A percentile compares a stretch with the other conserved stretches of the same genome.
Evolutionary conservation across 495 filamentous ascomycete species (phyloP).

Genomic region (Penicillium flavigenum): DNA sequence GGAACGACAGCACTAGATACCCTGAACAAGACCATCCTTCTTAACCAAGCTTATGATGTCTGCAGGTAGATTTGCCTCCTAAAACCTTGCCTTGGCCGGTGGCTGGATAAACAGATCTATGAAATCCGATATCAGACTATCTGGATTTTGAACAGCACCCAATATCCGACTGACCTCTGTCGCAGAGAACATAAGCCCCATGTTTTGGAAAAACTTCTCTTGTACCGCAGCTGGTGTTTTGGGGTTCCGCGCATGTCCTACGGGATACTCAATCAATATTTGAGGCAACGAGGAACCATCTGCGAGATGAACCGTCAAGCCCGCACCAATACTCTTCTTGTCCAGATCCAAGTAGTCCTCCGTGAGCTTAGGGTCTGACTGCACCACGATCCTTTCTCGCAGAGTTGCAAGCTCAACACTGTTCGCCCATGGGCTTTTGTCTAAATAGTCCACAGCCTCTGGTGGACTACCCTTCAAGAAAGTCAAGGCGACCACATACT

Average conservation of each 20-base stretch:
- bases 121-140: conserved; percentile 70
- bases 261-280: conserved; percentile 78
- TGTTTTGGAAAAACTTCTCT: conserved; percentile 75
- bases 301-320: conserved; percentile 25
- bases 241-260: conserved; percentile 72
- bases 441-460: conserved; percentile 37
- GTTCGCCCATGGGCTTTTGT: conserved; percentile 36
- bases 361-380: conserved; percentile 33
- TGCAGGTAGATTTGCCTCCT: conserved; percentile 1
- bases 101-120: conserved; percentile 60
- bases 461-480: conserved; percentile 37
- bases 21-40: background rate
- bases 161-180: conserved; percentile 64
- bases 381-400: conserved; percentile 31
- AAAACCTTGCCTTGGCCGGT: conserved; percentile 10
- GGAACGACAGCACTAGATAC: conserved; percentile 4
- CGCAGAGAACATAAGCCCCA: conserved; percentile 63
- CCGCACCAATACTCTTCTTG: conserved; percentile 28
- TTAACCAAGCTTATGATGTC: background rate
- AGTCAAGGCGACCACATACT: conserved; percentile 42
- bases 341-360: conserved; percentile 36
- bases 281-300: conserved; percentile 58
- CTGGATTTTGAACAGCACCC: conserved; percentile 53
- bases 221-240: conserved; percentile 75
- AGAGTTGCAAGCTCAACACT: conserved; percentile 26